These are phyloP conservation scores for Syzygium grande DNA, from an alignment of 345 rosid genomes.

Conservation along the genomic window DNA sequence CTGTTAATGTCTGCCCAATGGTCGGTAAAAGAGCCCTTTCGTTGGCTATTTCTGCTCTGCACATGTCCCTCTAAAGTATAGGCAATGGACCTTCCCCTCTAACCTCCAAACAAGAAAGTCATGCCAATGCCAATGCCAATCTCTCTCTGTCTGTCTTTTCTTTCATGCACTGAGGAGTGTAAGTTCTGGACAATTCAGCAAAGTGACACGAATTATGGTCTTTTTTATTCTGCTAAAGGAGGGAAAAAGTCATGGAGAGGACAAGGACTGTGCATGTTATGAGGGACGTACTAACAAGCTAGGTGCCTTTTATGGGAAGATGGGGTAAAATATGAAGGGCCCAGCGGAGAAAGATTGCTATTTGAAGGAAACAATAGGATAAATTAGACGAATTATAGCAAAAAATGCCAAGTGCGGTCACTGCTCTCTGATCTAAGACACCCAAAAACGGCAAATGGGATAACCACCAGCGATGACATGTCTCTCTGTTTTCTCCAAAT, in stretches of 20 bases:
- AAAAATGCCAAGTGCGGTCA: neutral
- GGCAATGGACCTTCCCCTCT: neutral
- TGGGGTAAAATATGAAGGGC: neutral
- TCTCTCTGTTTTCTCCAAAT: conserved; percentile 10
- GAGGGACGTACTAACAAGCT: neutral
- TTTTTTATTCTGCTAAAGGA: neutral
- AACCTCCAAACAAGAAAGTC: neutral
- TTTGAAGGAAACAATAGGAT: neutral
- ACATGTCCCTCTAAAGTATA: neutral
- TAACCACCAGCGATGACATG: neutral
- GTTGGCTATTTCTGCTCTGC: neutral
- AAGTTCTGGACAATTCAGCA: neutral
- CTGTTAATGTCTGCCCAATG: neutral
- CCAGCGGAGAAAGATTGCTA: neutral
- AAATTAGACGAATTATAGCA: neutral
- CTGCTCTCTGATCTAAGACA: neutral
- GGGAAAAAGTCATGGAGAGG: neutral
- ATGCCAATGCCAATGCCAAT: neutral
- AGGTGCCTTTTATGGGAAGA: neutral
- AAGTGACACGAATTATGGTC: neutral
- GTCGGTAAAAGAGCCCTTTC: neutral
- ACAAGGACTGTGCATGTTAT: neutral
- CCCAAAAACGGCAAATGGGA: neutral
- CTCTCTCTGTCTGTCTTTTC: neutral
- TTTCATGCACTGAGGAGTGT: neutral